These are phyloP conservation scores for Xylariomycetidae sp. DNA, from an alignment of 2,329 filamentous ascomycete genomes.

Conservation along the genomic window DNA sequence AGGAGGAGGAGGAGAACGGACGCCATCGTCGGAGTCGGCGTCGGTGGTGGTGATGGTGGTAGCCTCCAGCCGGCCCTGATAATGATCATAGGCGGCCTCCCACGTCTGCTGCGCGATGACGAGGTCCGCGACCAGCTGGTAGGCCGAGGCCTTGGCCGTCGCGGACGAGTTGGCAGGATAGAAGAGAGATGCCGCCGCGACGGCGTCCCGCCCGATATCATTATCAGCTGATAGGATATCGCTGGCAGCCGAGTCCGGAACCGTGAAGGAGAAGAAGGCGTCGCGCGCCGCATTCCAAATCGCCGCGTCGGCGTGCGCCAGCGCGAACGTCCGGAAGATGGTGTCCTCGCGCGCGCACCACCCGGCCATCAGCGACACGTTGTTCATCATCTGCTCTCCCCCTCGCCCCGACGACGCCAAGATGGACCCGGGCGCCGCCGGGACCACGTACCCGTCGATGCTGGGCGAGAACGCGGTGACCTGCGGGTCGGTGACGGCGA, in stretches of 20 bases:
- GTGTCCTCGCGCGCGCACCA: slow-evolving; percentile 1
- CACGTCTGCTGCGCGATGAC: slow-evolving; percentile 1
- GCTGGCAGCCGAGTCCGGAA: too few relatives aligned
- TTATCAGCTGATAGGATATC: too few relatives aligned
- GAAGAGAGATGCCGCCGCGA: too few relatives aligned
- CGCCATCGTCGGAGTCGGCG: too few relatives aligned
- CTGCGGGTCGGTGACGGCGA: not conserved
- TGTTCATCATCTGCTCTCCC: not conserved
- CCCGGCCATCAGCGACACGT: slow-evolving; percentile 1
- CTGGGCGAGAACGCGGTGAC: not conserved
- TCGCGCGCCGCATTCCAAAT: not conserved
- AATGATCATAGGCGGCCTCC: not conserved
- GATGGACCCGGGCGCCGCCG: not conserved
- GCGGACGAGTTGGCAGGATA: too few relatives aligned
- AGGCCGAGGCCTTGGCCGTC: not conserved
- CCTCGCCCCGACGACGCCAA: too few relatives aligned
- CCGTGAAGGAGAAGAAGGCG: too few relatives aligned
- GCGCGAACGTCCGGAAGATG: not conserved
- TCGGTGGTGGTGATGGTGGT: too few relatives aligned
- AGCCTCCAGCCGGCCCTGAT: too few relatives aligned
- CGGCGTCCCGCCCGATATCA: too few relatives aligned
- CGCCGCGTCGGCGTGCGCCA: not conserved
- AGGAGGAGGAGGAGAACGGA: too few relatives aligned
- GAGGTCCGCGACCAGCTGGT: not conserved
- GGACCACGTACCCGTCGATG: slow-evolving; percentile 1